Base-by-base conservation (phyloP, 1,139 yeast genomes). In the Candida sp. region DNA sequence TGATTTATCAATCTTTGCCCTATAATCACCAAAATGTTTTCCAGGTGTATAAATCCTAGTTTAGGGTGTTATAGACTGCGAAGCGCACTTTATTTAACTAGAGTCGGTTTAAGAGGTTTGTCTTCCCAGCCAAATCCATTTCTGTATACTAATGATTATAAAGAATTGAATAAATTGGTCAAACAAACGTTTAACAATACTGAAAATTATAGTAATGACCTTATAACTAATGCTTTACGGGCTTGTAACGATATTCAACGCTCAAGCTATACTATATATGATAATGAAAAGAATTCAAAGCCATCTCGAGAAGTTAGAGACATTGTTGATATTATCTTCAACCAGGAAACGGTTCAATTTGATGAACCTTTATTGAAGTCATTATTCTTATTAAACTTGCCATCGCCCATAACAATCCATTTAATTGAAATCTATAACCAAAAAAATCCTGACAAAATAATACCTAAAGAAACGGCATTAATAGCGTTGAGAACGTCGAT, bases 401-500 rank as follows among this genome's bases (percentile, higher is more conserved):
- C 77, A 3, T 53, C 66, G 1, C 40, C 45, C 9, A 55, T 62
- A 30, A 67, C 64, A 44, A 50, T 69, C 12, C 50, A 57, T 19
- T 51, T 73, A 21, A 62, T 77, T 25, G 57, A 64, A 40, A 42
- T 53, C 5, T 77, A 54, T 53, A 75, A 79, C 53, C 44, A 54
- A 32, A 60, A 63, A 38, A 64, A 73, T 44, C 70, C 77, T 0
- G 44, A 50, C 0, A 51, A 53, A 0, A 48, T 58, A 7, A 66
- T 84, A 3, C 71, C 74, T 11, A 68, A 67, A 43, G 64, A 67
- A 0, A 58, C 71, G 3, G 83, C 86, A 1, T 65, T 84, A 62
- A 74, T 85, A 22, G 86, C 91, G 0, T 77, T 86, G 47, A 65
- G 93, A 21, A 61, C 73, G 37, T 71, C 83, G 5, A 62, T 85